Conservation (phyloP, 2,329 filamentous ascomycete species). For the Ambrosiella xylebori region DNA sequence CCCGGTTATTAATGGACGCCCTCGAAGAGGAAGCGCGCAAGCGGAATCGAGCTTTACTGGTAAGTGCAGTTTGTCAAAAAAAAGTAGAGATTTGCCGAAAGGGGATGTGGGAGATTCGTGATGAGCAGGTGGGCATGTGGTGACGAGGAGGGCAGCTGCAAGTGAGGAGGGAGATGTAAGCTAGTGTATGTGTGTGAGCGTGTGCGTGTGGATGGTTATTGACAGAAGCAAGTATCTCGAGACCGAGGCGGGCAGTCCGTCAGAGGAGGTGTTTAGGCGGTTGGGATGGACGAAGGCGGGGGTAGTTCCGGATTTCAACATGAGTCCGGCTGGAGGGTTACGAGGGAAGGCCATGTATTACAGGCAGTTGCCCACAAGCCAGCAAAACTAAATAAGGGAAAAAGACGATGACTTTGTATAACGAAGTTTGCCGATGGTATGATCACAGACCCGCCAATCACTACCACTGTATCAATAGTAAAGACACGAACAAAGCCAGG, state of each 20-base stretch:
- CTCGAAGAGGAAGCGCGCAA: constrained; percentile 36
- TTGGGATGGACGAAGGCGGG: constrained; percentile 41
- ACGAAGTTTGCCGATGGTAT: too few species aligned
- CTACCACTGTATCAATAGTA: not conserved
- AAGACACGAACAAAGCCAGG: not conserved
- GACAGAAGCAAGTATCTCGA: constrained; percentile 29
- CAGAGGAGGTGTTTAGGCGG: constrained; percentile 35
- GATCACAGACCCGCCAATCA: too few species aligned
- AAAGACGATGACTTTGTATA: too few species aligned
- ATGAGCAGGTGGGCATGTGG: not conserved
- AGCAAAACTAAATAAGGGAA: not conserved
- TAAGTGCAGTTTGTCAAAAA: constrained; percentile 20
- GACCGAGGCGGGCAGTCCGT: constrained; percentile 32
- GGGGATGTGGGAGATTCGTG: not conserved
- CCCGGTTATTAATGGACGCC: constrained; percentile 31
- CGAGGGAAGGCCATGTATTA: constrained; percentile 40
- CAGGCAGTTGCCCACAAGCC: constrained; percentile 28
- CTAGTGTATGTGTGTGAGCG: too few species aligned
- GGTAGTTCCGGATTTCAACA: constrained; percentile 35
- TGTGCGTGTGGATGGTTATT: too few species aligned
- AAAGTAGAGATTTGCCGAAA: not conserved
- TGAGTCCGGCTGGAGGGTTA: constrained; percentile 30
- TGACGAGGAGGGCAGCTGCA: too few species aligned
- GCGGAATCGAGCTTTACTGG: constrained; percentile 34
- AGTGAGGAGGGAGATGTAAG: too few species aligned